Base-by-base conservation (phyloP, 805 yeast genomes). In the Zygosaccharomyces pseudorouxii region DNA sequence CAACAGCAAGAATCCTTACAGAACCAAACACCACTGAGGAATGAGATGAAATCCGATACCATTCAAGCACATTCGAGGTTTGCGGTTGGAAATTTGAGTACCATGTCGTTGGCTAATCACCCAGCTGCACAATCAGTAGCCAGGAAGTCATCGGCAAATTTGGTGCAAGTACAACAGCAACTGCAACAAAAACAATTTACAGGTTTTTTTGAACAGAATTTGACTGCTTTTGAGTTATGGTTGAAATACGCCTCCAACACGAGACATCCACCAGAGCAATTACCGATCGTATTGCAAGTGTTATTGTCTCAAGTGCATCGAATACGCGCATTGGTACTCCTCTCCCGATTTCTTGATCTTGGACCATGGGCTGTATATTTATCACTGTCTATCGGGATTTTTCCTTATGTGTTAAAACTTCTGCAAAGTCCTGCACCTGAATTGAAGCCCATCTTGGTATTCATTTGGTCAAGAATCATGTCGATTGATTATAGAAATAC, bases 301-400 rank as follows among this genome's bases (percentile, higher is more conserved):
- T 73, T 93, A 29, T 70, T 93, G 30, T 90, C 97, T 0, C 99
- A 95, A 63, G 95, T 89, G 0, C 98, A 93, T 68, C 78, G 99
- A 52, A 76, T 92, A 12, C 71, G 98, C 25, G 98, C 99, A 0
- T 72, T 93, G 45, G 86, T 87, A 31, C 65, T 93, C 48, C 73
- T 93, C 10, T 84, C 96, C 3, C 79, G 87, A 57, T 93, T 92
- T 63, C 72, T 93, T 38, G 99, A 93, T 66, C 70, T 93, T 31
- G 99, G 99, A 0, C 97, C 99, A 0, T 89, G 97, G 95, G 98
- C 99, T 0, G 98, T 93, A 0, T 87, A 89, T 58, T 71, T 90
- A 27, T 95, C 97, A 0, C 71, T 93, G 28, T 87, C 96, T 6
- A 90, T 93, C 55, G 98, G 98, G 19, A 92, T 93, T 27, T 93